These are phyloP conservation scores for Rutstroemia sp. DNA, from an alignment of 2,329 filamentous ascomycete genomes.

Conservation along the genomic window DNA sequence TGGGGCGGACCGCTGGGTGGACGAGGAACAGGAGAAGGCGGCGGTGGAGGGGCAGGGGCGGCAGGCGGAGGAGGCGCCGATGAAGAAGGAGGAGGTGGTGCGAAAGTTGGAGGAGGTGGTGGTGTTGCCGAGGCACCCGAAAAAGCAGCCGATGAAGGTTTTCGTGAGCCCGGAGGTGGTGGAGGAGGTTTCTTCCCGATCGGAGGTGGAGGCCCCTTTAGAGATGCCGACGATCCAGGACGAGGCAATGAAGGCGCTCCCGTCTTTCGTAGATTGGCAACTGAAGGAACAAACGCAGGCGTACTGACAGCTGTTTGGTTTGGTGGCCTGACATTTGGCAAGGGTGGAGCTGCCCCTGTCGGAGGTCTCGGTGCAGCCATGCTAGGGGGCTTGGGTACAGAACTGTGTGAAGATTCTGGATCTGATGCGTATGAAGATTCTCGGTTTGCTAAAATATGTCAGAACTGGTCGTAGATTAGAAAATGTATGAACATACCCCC, in stretches of 20 bases:
- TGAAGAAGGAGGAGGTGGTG: slow-evolving; percentile 27
- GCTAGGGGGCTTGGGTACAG: slow-evolving; percentile 50
- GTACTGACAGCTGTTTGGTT: slow-evolving; percentile 39
- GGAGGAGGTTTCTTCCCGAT: slow-evolving; percentile 65
- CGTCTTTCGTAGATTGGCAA: slow-evolving; percentile 54
- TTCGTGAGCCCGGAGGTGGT: slow-evolving; percentile 51
- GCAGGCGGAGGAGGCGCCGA: slow-evolving; percentile 30
- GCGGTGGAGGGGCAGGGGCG: slow-evolving; percentile 27
- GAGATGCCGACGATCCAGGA: slow-evolving; percentile 53
- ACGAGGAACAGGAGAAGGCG: slow-evolving; percentile 31
- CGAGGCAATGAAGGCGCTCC: slow-evolving; percentile 42
- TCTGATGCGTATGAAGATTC: slow-evolving; percentile 75
- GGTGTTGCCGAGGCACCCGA: slow-evolving; percentile 23
- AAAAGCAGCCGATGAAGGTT: slow-evolving; percentile 40
- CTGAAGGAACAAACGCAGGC: slow-evolving; percentile 44
- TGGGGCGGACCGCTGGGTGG: slow-evolving; percentile 30
- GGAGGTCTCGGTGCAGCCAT: slow-evolving; percentile 52
- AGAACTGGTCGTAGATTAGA: not conserved
- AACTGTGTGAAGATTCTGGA: slow-evolving; percentile 58
- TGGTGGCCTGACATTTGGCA: slow-evolving; percentile 32
- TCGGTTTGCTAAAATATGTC: slow-evolving; percentile 44
- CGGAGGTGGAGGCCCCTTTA: slow-evolving; percentile 67
- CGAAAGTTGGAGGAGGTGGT: slow-evolving; percentile 31
- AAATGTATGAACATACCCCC: slow-evolving; percentile 41
- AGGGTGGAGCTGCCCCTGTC: slow-evolving; percentile 43